Base-by-base conservation (phyloP, 2,329 filamentous ascomycete genomes). In the Pseudogymnoascus pannorum region DNA sequence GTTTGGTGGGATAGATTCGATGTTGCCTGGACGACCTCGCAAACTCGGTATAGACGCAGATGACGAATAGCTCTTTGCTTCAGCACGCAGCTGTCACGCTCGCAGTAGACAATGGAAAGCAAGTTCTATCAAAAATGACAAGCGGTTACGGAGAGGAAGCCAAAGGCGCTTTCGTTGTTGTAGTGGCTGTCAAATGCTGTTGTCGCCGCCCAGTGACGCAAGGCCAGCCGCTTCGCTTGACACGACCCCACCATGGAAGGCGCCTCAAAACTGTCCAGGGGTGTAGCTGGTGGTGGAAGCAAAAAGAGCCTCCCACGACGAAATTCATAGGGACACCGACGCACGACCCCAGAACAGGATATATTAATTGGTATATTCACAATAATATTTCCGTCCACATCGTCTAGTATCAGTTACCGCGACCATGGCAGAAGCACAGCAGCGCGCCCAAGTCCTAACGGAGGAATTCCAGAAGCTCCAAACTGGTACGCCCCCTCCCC, bases 391-490 rank as follows among this genome's bases (percentile, higher is more conserved):
- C 14, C 22, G 22, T 1, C 7, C 7, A 29, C 24, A 11, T 29
- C 1, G 6, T 9, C 11, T n/a, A 40, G 1, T 16, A 18, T 3
- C 36, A 18, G 9, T 6, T 36, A 38, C 31, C 3, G 35, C 57
- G 24, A 73, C 57, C 54, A 92, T 92, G 87, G 82, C 87, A 62
- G 86, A 91, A 65, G 75, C 83, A 65, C 91, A 96, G 73, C 88
- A 87, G 64, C 84, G 84, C 70, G 81, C 97, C 24, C 92, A 97
- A 77, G 78, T 81, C 60, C 83, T 97, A 44, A 92, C 91, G 0
- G 92, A 97, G 59, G 88, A 96, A 66, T 97, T 89, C 73, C 88
- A 92, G 72, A 87, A 88, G 72, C 79, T 97, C 26, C 92, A 97
- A 76, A 86, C 87, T 75, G 92, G 92, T 90, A 73, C 42, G 4